Evolutionary conservation across 805 yeast genomes (phyloP), one percentile per base, ranked within the genome.

Genomic region (Yarrowia sp.): DNA sequence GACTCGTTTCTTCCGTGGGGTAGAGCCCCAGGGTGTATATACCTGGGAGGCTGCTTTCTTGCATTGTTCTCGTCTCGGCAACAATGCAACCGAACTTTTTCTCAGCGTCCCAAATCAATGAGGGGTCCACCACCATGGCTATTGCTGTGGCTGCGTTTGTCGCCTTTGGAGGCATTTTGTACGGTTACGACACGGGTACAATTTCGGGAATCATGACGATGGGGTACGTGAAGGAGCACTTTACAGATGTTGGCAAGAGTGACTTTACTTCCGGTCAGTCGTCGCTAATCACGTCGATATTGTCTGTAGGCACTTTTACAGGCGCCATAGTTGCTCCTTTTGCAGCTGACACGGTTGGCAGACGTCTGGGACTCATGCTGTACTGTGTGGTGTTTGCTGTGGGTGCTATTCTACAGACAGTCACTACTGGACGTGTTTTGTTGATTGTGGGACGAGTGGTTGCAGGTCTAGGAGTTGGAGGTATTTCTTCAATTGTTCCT

Each of bases 391-490:
- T 90, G 4, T 90, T 90, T 73, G 83, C 82, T 68, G 72, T 86
- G 8, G 97, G 97, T 0, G 89, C 88, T 65, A 74, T 86, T 3
- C 75, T 90, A 45, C 96, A 91, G 73, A 80, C 88, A 2, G 79
- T 83, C 0, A 78, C 90, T 1, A 73, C 78, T 2, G 76, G 76
- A 11, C 80, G 92, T 72, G 83, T 82, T 28, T 68, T 88, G 17
- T 77, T 91, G 9, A 86, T 90, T 68, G 83, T 82, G 1, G 97
- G 97, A 10, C 80, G 92, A 73, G 84, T 83, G 31, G 77, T 89
- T 68, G 85, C 90, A 32, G 96, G 96, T 67, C 71, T 87, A 9
- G 89, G 89, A 66, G 90, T 89, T 66, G 96, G 96, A 69, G 85
- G 85, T 67, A 81, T 89, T 50, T 85, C 91, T 50, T 89, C 91